These are phyloP conservation scores for Buxus sempervirens DNA, from an alignment of 164 flowering plant genomes.

Conservation along the genomic window DNA sequence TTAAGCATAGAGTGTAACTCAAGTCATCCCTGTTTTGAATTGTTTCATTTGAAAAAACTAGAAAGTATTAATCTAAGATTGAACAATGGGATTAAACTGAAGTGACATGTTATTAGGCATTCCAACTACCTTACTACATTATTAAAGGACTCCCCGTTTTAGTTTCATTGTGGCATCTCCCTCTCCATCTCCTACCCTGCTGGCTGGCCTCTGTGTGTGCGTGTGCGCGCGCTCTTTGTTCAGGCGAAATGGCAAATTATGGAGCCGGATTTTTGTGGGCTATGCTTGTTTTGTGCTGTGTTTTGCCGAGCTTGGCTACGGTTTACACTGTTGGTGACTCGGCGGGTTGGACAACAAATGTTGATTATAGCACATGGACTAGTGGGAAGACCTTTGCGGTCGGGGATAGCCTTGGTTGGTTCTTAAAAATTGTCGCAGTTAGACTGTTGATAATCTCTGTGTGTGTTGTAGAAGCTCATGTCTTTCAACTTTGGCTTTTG, in stretches of 20 bases:
- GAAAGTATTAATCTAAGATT: neutral
- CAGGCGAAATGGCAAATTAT: conserved; percentile 5
- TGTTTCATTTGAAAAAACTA: too few species aligned
- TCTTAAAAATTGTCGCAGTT: neutral
- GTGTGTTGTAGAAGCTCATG: too few species aligned
- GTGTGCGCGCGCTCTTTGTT: neutral
- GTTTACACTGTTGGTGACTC: conserved; percentile 44
- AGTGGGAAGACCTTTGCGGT: conserved; percentile 35
- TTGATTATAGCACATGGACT: conserved; percentile 43
- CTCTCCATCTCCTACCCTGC: too few species aligned
- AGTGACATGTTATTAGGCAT: neutral
- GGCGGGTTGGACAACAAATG: conserved; percentile 33
- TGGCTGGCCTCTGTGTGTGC: conserved; percentile 4
- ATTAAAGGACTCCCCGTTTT: conserved; percentile 1
- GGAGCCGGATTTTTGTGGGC: conserved; percentile 9
- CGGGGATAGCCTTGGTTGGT: conserved; percentile 45
- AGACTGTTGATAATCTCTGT: too few species aligned
- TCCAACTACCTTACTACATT: conserved; percentile 2
- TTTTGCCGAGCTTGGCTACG: conserved; percentile 21
- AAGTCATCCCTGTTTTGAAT: too few species aligned
- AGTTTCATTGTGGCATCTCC: neutral
- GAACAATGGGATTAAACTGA: too few species aligned
- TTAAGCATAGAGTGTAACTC: too few species aligned
- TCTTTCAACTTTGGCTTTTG: too few species aligned
- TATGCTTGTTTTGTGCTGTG: conserved; percentile 13